Evolutionary conservation across 2,329 filamentous ascomycete genomes (phyloP).

Genomic region (Xylariaceae sp.): DNA sequence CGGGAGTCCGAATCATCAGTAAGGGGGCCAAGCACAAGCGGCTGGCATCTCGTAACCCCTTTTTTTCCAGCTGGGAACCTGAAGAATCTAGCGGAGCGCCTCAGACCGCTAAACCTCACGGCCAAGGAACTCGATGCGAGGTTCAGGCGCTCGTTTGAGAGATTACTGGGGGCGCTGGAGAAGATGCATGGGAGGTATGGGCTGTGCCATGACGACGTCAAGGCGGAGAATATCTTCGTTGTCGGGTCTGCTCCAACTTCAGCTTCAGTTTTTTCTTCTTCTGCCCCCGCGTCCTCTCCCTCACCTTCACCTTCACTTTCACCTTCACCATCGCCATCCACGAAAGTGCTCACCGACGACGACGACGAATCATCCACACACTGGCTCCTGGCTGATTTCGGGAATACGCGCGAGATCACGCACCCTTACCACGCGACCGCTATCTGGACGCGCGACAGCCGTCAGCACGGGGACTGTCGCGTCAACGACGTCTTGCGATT

Average conservation of each 20-base stretch:
- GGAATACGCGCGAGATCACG: constrained; percentile 27
- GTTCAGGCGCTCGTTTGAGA: constrained; percentile 28
- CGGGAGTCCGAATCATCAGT: neutral
- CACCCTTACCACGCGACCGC: constrained; percentile 30
- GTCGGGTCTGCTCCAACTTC: constrained; percentile 1
- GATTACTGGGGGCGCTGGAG: constrained; percentile 24
- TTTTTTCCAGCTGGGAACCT: constrained; percentile 25
- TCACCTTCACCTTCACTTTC: too few relatives aligned
- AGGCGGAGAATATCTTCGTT: constrained; percentile 31
- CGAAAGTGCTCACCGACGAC: too few relatives aligned
- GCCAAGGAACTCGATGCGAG: constrained; percentile 26
- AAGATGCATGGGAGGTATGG: constrained; percentile 22
- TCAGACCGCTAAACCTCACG: constrained; percentile 12
- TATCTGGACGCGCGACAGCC: constrained; percentile 27
- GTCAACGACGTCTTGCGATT: constrained; percentile 30
- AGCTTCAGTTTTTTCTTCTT: neutral
- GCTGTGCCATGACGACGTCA: constrained; percentile 33
- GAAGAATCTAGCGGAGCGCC: constrained; percentile 19
- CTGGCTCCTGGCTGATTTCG: constrained; percentile 31
- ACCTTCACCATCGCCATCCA: too few relatives aligned
- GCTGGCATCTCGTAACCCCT: constrained; percentile 30
- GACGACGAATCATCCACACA: constrained; percentile 10
- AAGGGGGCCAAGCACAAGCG: too few relatives aligned
- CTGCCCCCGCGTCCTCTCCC: too few relatives aligned
- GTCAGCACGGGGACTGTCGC: constrained; percentile 29